Percentiles rank a stretch among this genome's conserved stretches.
Evolutionary conservation across 192 early-diverging fungal species (phyloP).

Genomic region (Allomyces macrogynus): DNA sequence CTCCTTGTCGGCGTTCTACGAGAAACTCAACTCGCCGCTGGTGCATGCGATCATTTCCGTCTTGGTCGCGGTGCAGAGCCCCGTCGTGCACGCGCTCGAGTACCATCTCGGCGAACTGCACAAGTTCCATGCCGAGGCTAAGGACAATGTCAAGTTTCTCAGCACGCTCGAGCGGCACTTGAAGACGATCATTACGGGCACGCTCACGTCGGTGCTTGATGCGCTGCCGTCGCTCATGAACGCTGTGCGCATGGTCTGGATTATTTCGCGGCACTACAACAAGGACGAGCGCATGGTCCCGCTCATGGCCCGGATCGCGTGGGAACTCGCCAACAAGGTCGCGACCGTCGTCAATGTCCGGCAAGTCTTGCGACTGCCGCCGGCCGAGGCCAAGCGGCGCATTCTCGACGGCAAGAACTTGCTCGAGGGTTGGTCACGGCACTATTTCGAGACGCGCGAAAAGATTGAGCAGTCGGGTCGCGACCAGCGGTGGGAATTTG

Average conservation of each 20-base stretch:
- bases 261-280: constrained; percentile 44
- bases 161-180: constrained; percentile 40
- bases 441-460: constrained; percentile 39
- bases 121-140: constrained; percentile 38
- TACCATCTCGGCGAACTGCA: constrained; percentile 32
- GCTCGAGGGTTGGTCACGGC: constrained; percentile 28
- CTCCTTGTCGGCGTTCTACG: constrained; percentile 29
- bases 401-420: constrained; percentile 32
- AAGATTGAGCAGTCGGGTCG: constrained; percentile 38
- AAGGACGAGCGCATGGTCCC: constrained; percentile 45
- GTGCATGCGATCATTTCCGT: constrained; percentile 32
- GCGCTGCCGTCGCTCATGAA: constrained; percentile 34
- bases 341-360: constrained; percentile 31
- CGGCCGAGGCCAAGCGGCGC: constrained; percentile 28
- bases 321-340: constrained; percentile 39
- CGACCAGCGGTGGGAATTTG: constrained; percentile 47
- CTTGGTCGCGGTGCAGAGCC: constrained; percentile 6
- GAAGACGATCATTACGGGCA: constrained; percentile 33
- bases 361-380: constrained; percentile 27
- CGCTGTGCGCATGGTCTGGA: constrained; percentile 46
- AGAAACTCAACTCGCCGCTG: constrained; percentile 34
- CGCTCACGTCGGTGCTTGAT: constrained; percentile 27
- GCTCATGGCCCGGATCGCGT: constrained; percentile 35
- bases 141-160: constrained; percentile 45
- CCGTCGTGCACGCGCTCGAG: constrained; percentile 26